Base-by-base conservation (phyloP, 1,284 basidiomycete species). In the Mycena sp. region DNA sequence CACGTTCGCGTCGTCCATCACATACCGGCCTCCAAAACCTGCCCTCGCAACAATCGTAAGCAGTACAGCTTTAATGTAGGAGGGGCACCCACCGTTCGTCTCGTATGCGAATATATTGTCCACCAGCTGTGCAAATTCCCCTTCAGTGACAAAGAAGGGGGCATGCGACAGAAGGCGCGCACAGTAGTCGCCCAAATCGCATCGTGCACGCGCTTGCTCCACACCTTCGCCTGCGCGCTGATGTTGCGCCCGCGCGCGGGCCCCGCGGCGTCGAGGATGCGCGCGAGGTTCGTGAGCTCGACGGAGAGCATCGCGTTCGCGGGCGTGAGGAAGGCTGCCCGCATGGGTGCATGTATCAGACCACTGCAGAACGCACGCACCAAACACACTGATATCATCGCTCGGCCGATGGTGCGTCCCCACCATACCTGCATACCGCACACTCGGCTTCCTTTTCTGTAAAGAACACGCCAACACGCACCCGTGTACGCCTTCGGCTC, bases 1-100 rank as follows among this genome's bases (percentile, higher is more conserved):
- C 52, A 93, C 91, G 69, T 93, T 93, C 3, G 91, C 91, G 68
- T 93, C 91, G 69, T 93, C 91, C 91, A 93, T 93, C 26, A 91
- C 83, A 75, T 91, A 92, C 63, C 85, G 77, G 12, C 86, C 84
- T 37, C 90, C 89, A 58, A 89, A 83, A 2, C 60, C 55, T 58
- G 4, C 88, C 85, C 11, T 87, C 61, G 11, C 26, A 58, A 45
- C 7, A n/a, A n/a, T 43, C 41, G 32, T 35, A 19, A 25, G 54
- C 48, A 64, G 58, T 9, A 7, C 14, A 9, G 32, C 9, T 14
- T 35, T 14, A 5, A 40, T 19, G 32, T 32, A 28, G 19, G 12
- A 14, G 40, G 50, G 62, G 62, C 44, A 25, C 48, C 16, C 57
- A 87, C 87, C 91, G 71, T 93, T 92, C 0, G 85, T 87, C 74